These are phyloP conservation scores for Funneliformis geosporum DNA, from an alignment of 192 early-diverging fungal genomes.

Conservation along the genomic window DNA sequence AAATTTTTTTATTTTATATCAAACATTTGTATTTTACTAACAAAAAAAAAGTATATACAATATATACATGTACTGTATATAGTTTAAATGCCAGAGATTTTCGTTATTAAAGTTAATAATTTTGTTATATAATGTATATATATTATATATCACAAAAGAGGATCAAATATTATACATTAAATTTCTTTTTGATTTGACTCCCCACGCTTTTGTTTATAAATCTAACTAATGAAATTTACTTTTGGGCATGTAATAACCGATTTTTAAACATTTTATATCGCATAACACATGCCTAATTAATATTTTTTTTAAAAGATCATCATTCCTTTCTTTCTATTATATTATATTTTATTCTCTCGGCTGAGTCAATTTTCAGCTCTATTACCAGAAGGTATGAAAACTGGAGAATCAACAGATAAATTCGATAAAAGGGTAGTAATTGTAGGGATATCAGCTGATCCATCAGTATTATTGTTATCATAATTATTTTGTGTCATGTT, in stretches of 20 bases:
- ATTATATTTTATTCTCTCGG: not conserved
- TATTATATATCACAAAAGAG: no score
- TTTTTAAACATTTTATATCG: not conserved
- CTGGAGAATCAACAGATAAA: constrained; percentile 6
- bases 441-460: not conserved
- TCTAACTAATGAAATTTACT: not conserved
- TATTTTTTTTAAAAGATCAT: not conserved
- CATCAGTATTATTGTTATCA: not conserved
- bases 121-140: no score
- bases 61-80: no score
- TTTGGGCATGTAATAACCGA: not conserved
- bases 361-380: not conserved
- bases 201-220: not conserved
- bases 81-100: no score
- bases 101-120: no score
- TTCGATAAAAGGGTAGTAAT: not conserved
- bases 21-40: no score
- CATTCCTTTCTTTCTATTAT: not conserved
- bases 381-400: not conserved
- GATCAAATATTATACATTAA: no score
- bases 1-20: no score
- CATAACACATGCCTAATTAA: not conserved
- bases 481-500: not conserved
- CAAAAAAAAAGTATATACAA: no score
- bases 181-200: no score